Percentiles rank a stretch among this genome's conserved stretches.
Conservation (phyloP, 1,284 basidiomycete genomes). For the Fistulinella cinereoalba region DNA sequence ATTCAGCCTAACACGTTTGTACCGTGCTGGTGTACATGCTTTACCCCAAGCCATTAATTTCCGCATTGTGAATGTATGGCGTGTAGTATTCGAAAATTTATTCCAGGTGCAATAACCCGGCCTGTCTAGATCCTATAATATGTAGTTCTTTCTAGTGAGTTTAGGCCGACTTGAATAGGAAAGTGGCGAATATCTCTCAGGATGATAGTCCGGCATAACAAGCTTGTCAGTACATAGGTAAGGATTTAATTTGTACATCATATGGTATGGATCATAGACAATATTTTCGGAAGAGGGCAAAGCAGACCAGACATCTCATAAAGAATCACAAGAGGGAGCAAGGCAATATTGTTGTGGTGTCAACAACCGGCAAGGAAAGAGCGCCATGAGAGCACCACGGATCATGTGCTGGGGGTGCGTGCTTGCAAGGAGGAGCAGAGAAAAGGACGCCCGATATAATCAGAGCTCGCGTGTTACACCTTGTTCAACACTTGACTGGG, state of each 20-base stretch:
- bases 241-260: conserved; percentile 27
- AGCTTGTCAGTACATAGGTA: conserved; percentile 25
- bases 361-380: conserved; percentile 10
- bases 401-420: conserved; percentile 15
- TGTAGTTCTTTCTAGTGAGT: too few relatives aligned
- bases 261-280: conserved; percentile 31
- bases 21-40: too few relatives aligned
- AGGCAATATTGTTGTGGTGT: too few relatives aligned
- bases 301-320: conserved; percentile 16
- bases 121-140: too few relatives aligned
- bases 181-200: too few relatives aligned
- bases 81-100: too few relatives aligned
- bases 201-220: too few relatives aligned
- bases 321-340: conserved; percentile 15
- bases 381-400: conserved; percentile 9
- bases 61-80: too few relatives aligned
- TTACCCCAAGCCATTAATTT: too few relatives aligned
- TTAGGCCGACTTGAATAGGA: too few relatives aligned
- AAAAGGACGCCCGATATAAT: conserved; percentile 34
- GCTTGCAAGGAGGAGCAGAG: background rate
- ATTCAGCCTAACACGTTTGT: too few relatives aligned
- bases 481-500: conserved; percentile 56
- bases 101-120: too few relatives aligned
- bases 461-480: conserved; percentile 47
- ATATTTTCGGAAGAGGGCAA: conserved; percentile 14